These are phyloP conservation scores for Lavandula angustifolia DNA, from an alignment of 257 asterid genomes.

Conservation along the genomic window DNA sequence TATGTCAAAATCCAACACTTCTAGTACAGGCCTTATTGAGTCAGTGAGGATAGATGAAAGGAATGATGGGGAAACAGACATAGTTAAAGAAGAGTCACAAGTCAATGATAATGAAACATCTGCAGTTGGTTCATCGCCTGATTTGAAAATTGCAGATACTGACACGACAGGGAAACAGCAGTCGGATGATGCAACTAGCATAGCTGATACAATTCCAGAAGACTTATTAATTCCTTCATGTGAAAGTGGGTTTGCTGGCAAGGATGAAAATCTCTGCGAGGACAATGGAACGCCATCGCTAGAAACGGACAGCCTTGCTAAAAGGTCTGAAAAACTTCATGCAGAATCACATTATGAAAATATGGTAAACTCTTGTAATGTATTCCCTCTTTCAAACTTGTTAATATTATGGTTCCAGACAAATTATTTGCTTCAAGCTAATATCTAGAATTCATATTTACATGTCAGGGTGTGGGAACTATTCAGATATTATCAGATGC, in stretches of 20 bases:
- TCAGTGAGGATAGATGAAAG: constrained; percentile 41
- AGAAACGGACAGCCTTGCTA: constrained; percentile 39
- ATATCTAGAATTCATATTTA: constrained; percentile 26
- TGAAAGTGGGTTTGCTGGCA: constrained; percentile 41
- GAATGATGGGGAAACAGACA: constrained; percentile 39
- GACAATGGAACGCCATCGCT: constrained; percentile 45
- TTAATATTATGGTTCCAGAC: constrained; percentile 22
- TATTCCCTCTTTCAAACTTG: constrained; percentile 27
- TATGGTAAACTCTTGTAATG: constrained; percentile 46
- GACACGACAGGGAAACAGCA: constrained; percentile 40
- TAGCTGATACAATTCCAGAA: constrained; percentile 47
- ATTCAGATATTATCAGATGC: constrained; percentile 94
- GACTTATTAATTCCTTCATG: constrained; percentile 42
- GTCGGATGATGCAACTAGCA: constrained; percentile 42
- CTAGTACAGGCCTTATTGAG: constrained; percentile 42
- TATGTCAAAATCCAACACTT: constrained; percentile 41
- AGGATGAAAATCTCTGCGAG: constrained; percentile 38
- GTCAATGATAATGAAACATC: constrained; percentile 38
- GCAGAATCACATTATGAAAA: constrained; percentile 59
- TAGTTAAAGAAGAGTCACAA: constrained; percentile 49
- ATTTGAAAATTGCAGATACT: constrained; percentile 41
- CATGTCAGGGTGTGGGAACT: constrained; percentile 74
- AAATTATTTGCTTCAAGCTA: constrained; percentile 25
- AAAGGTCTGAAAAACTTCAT: constrained; percentile 48
- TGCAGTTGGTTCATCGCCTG: constrained; percentile 44